Percentiles rank a stretch among this genome's conserved stretches.
These are phyloP conservation scores for Scutellaria galericulata DNA, from an alignment of 257 asterid genomes.

Conservation along the genomic window DNA sequence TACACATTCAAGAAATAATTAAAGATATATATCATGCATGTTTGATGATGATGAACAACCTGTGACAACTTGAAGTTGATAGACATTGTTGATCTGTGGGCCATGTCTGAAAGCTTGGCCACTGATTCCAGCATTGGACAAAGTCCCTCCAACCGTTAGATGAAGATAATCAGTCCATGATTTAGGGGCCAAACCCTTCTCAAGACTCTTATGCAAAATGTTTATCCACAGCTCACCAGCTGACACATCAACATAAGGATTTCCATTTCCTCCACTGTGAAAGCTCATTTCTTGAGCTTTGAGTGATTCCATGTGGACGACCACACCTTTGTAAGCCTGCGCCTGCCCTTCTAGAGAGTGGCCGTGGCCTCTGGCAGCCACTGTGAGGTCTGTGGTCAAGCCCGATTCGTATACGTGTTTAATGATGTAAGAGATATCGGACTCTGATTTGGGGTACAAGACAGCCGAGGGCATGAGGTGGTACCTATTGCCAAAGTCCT, in stretches of 20 bases:
- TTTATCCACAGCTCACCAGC: conserved; percentile 89
- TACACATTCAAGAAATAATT: not conserved
- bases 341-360: conserved; percentile 87
- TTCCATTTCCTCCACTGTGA: conserved; percentile 35
- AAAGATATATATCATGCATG: not conserved
- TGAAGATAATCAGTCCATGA: conserved; percentile 97
- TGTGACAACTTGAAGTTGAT: conserved; percentile 83
- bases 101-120: conserved; percentile 91
- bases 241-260: conserved; percentile 67
- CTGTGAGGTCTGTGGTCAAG: conserved; percentile 46
- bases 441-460: conserved; percentile 65
- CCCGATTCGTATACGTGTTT: conserved; percentile 54
- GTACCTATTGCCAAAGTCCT: conserved; percentile 73
- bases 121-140: conserved; percentile 87
- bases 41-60: conserved; percentile 41
- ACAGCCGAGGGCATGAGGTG: conserved; percentile 65
- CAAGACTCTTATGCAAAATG: conserved; percentile 70
- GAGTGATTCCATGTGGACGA: conserved; percentile 69
- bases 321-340: conserved; percentile 66
- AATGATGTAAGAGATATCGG: conserved; percentile 58
- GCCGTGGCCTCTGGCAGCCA: conserved; percentile 82
- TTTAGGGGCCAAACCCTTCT: conserved; percentile 76
- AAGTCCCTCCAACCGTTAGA: conserved; percentile 90
- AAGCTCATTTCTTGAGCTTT: conserved; percentile 44
- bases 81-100: conserved; percentile 84